phyloP scores from a whole-genome alignment of 1,284 basidiomycete species.

The Ceratobasidium sp. region DNA sequence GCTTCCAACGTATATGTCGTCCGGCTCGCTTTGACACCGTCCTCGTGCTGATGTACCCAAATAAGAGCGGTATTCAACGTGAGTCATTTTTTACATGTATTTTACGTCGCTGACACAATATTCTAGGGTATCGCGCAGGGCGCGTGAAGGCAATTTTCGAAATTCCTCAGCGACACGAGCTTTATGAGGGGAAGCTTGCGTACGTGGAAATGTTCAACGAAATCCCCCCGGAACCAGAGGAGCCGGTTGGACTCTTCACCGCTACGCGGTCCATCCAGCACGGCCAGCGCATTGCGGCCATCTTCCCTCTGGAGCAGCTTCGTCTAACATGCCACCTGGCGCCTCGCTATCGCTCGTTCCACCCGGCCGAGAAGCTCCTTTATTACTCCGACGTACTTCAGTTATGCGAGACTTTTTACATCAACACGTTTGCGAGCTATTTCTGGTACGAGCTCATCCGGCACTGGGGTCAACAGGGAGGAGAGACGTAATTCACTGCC shows the following conservation, averaged over 20 bases:
- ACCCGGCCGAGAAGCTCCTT: not conserved
- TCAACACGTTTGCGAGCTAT: conserved; percentile 16
- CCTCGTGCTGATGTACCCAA: not conserved
- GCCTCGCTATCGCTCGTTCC: not conserved
- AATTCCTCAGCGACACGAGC: not conserved
- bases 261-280: not conserved
- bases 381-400: not conserved
- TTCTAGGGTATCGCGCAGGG: not conserved
- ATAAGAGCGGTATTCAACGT: not conserved
- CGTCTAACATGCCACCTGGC: conserved; percentile 7
- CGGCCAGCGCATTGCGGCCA: not conserved
- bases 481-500: not conserved
- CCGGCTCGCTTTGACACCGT: conserved; percentile 19
- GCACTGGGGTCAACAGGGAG: conserved; percentile 10
- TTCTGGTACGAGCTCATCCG: conserved; percentile 10
- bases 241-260: not conserved
- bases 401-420: conserved; percentile 1
- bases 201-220: conserved; percentile 11
- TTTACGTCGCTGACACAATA: too few species aligned
- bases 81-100: not conserved
- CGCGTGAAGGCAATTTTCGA: not conserved
- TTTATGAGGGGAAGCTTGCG: not conserved
- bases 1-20: not conserved
- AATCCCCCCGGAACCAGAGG: not conserved
- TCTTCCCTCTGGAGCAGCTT: not conserved